Base-by-base conservation (phyloP, 768 basidiomycete genomes). In the Paxillus involutus region DNA sequence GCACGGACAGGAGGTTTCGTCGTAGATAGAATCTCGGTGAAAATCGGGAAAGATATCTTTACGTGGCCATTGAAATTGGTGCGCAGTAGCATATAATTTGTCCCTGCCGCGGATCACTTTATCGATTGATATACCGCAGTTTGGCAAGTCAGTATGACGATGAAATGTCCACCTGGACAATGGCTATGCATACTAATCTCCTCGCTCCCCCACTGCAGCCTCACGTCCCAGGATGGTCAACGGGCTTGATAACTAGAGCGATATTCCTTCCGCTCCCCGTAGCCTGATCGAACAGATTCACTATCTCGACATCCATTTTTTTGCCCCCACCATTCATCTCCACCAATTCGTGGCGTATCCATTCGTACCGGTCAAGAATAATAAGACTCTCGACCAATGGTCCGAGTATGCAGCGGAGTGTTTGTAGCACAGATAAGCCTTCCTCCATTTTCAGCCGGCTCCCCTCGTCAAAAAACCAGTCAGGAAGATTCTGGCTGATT, bases 211-310 rank as follows among this genome's bases (percentile, higher is more conserved):
- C 26, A 51, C 53, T 42, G 46, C 44, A 43, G 36, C 17, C n/a
- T 42, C 29, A 14, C 39, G 47, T 12, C 16, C 32, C 49, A 52
- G 52, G 44, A 41, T 47, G 48, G 56, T 53, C 32, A 41, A 52
- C 46, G 46, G 79, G 75, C 35, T 69, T 71, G 47, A 86, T 70
- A 33, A 84, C 80, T 47, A 89, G 72, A 7, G 81, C 87, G 51
- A 88, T 73, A 66, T 90, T 91, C 61, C 89, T 72, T 44, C 83
- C 87, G 65, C 89, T 91, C 42, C 86, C 88, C 3, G 78, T 79
- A 5, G 74, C 73, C 66, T 90, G 89, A 61, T 89, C 85, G 55
- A 91, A 91, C 40, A 91, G 63, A 65, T 88, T 89, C 3, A 89
- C 73, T 19, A 81, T 60, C 30, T 77, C 72, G 17, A 81, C 75